Base-by-base conservation (phyloP, 768 basidiomycete genomes). In the Trametes elegans region DNA sequence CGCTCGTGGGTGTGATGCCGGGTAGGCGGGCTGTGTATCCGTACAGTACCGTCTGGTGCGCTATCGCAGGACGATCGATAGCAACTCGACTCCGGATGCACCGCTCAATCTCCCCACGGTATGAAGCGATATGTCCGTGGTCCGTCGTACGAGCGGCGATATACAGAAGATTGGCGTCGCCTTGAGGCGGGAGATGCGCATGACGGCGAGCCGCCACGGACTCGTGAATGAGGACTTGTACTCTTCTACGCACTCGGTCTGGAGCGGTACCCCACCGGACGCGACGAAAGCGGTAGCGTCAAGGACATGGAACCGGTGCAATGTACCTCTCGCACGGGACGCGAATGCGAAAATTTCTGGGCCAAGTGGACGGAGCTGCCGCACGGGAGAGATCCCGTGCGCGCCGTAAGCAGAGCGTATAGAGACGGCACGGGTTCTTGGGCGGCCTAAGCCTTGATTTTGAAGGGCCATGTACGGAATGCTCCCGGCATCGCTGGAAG, bases 71-170 rank as follows among this genome's bases (percentile, higher is more conserved):
- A n/a, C n/a, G n/a, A n/a, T n/a, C n/a, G n/a, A n/a, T n/a, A n/a
- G 4, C 38, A 18, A 2, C 16, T 18, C 11, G 40, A 24, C 34
- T 21, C 13, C 9, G n/a, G n/a, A n/a, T n/a, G n/a, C n/a, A n/a
- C 51, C 42, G 42, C 36, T 53, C 42, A 44, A 53, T 53, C 51
- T 53, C 51, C 51, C 41, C 4, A 35, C 24, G 51, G 38, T 35
- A 35, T 52, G 40, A 35, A 52, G 31, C 40, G 50, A 26, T 32
- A 52, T 43, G 41, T 39, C 19, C 19, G 19, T 27, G 10, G 16
- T 19, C 36, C 11, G 14, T 28, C 36, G 10, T 18, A 49, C 29
- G 48, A 39, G 48, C 40, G 23, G 29, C 41, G 50, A 11, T 35
- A 26, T 42, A 31, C 32, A 16, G 36, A 19, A 16, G 21, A 31